Conservation (phyloP, 164 flowering plant species). For the Magnolia changhungtana region DNA sequence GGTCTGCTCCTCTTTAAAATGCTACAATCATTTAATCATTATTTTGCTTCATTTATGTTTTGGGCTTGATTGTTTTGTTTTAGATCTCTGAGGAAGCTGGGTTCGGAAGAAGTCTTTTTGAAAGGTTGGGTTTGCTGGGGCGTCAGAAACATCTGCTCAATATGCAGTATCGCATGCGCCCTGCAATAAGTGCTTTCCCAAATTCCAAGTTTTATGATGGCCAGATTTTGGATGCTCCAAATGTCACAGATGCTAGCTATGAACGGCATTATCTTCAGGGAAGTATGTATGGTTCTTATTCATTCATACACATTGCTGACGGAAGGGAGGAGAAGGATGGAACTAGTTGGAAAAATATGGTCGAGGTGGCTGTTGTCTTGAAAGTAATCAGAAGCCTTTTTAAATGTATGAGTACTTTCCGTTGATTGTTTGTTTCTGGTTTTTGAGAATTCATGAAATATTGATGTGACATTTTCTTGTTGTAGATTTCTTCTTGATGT, state of each 20-base stretch:
- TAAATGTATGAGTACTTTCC: slow-evolving; percentile 23
- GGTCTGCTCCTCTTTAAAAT: background rate
- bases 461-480: background rate
- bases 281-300: slow-evolving; percentile 39
- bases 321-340: slow-evolving; percentile 27
- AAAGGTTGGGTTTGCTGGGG: slow-evolving; percentile 36
- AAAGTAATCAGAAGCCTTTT: slow-evolving; percentile 28
- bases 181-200: slow-evolving; percentile 43
- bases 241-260: slow-evolving; percentile 20
- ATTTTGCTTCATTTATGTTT: background rate
- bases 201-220: slow-evolving; percentile 35
- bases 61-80: background rate
- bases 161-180: slow-evolving; percentile 49
- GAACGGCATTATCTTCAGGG: slow-evolving; percentile 30
- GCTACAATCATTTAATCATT: background rate
- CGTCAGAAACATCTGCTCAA: slow-evolving; percentile 39
- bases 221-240: slow-evolving; percentile 31
- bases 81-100: slow-evolving; percentile 24
- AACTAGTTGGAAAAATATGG: slow-evolving; percentile 32
- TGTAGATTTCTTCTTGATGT: background rate
- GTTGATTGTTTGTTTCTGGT: background rate
- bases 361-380: slow-evolving; percentile 33
- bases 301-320: slow-evolving; percentile 33
- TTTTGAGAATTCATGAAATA: background rate
- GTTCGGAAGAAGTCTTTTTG: slow-evolving; percentile 45